These are phyloP conservation scores for Yamadazyma ubonensis DNA, from an alignment of 805 yeast genomes.

Conservation along the genomic window DNA sequence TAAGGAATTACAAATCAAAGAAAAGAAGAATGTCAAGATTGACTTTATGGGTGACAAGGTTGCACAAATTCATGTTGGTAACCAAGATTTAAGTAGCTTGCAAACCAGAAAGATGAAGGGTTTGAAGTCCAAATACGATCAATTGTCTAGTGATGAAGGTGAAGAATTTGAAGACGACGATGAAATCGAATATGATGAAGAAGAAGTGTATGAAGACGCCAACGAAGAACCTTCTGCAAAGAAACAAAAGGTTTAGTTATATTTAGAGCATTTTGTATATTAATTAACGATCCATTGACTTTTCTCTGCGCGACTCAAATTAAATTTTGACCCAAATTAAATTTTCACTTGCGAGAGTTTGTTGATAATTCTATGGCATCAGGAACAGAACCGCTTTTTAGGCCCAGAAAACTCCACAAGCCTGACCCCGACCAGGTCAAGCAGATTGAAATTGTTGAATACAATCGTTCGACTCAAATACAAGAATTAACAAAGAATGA, in stretches of 20 bases:
- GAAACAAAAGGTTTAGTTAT: constrained; percentile 28
- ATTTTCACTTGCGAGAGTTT: constrained; percentile 4
- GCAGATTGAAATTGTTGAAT: not conserved
- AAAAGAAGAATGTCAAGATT: constrained; percentile 82
- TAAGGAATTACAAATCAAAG: constrained; percentile 75
- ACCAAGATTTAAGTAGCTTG: constrained; percentile 83
- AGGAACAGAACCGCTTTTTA: constrained; percentile 6
- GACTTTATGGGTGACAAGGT: constrained; percentile 95
- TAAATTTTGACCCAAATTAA: too few species aligned
- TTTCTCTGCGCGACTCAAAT: too few species aligned
- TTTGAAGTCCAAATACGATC: constrained; percentile 82
- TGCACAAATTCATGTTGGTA: constrained; percentile 94
- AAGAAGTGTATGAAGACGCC: constrained; percentile 33
- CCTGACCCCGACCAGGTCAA: not conserved
- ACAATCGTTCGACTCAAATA: constrained; percentile 1
- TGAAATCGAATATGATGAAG: constrained; percentile 16
- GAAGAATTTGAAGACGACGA: constrained; percentile 20
- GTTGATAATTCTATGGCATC: constrained; percentile 3
- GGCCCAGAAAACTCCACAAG: constrained; percentile 9
- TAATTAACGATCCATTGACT: too few species aligned
- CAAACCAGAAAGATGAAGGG: constrained; percentile 99
- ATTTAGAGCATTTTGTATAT: constrained; percentile 10
- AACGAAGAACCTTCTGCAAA: constrained; percentile 31
- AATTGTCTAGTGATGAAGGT: constrained; percentile 56
- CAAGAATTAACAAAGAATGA: constrained; percentile 57